These are phyloP conservation scores for Flaveria brownii DNA, from an alignment of 129 eudicot genomes.

Conservation along the genomic window DNA sequence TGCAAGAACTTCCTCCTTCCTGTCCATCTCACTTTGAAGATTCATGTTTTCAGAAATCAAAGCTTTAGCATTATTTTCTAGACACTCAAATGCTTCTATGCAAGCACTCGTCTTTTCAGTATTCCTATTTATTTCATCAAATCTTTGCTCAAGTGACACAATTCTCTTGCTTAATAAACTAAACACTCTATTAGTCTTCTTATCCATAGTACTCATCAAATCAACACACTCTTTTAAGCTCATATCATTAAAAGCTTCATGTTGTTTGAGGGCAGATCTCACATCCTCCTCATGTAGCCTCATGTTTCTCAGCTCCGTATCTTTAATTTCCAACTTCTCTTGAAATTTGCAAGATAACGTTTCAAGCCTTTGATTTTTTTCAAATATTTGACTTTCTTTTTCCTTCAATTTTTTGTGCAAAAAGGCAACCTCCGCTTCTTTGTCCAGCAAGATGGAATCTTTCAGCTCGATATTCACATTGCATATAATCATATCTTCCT, in stretches of 20 bases:
- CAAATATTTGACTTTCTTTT: slow-evolving; percentile 44
- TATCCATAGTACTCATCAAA: slow-evolving; percentile 36
- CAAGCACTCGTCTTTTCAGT: slow-evolving; percentile 35
- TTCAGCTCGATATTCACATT: slow-evolving; percentile 38
- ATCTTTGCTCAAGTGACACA: slow-evolving; percentile 38
- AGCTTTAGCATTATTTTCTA: slow-evolving; percentile 53
- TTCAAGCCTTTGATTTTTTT: slow-evolving; percentile 41
- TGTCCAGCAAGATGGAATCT: slow-evolving; percentile 52
- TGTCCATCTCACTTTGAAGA: slow-evolving; percentile 58
- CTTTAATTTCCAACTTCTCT: slow-evolving; percentile 39
- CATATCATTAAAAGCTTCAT: slow-evolving; percentile 34
- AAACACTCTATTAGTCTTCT: slow-evolving; percentile 29
- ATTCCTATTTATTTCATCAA: slow-evolving; percentile 40
- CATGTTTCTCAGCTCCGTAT: slow-evolving; percentile 38
- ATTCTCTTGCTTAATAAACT: slow-evolving; percentile 29
- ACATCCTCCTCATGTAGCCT: slow-evolving; percentile 48
- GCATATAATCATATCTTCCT: slow-evolving; percentile 37
- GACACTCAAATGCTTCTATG: slow-evolving; percentile 41
- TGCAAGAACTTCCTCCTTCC: slow-evolving; percentile 75
- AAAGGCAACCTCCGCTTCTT: slow-evolving; percentile 36
- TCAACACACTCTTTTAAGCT: slow-evolving; percentile 36
- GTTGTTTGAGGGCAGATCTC: slow-evolving; percentile 43
- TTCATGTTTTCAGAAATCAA: slow-evolving; percentile 39
- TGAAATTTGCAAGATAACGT: slow-evolving; percentile 38
- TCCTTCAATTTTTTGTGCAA: slow-evolving; percentile 37